A percentile compares a stretch with the other conserved stretches of the same genome.
These are phyloP conservation scores for Calonectria henricotiae DNA, from an alignment of 2,329 filamentous ascomycete species.

Conservation along the genomic window DNA sequence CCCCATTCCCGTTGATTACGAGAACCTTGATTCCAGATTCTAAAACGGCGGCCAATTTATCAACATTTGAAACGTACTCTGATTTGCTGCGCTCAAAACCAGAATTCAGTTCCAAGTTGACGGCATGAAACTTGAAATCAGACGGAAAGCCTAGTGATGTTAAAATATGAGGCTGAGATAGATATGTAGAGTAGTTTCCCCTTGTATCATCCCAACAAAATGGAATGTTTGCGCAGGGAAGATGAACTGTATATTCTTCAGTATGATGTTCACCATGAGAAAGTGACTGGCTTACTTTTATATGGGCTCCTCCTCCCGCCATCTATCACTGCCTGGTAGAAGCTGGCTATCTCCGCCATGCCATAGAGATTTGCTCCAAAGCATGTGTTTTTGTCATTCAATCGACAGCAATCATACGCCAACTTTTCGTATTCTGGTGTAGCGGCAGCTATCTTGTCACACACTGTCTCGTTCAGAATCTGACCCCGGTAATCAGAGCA, in stretches of 20 bases:
- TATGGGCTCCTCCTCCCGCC: not conserved
- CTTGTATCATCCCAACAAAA: conserved; percentile 14
- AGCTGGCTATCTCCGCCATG: not conserved
- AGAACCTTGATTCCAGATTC: conserved; percentile 2
- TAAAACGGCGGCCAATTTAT: not conserved
- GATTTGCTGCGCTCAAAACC: not conserved
- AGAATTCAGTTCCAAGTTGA: not conserved
- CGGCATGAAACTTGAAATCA: not conserved
- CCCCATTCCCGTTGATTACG: not conserved
- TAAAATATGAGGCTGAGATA: not conserved
- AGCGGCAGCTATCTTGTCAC: not conserved
- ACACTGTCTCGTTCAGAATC: not conserved
- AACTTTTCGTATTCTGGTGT: conserved; percentile 9
- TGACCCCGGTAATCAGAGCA: conserved; percentile 11
- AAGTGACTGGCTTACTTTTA: not conserved
- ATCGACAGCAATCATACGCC: not conserved
- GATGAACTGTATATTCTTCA: not conserved
- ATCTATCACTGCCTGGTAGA: not conserved
- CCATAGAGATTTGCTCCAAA: not conserved
- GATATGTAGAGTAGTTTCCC: conserved; percentile 1
- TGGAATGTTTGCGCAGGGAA: not conserved
- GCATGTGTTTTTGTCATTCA: not conserved
- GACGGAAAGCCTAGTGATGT: not conserved
- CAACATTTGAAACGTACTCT: not conserved
- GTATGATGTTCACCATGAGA: too few relatives aligned